Evolutionary conservation across 106 monocot genomes (phyloP).

Genomic region (Phalaenopsis aphrodite): DNA sequence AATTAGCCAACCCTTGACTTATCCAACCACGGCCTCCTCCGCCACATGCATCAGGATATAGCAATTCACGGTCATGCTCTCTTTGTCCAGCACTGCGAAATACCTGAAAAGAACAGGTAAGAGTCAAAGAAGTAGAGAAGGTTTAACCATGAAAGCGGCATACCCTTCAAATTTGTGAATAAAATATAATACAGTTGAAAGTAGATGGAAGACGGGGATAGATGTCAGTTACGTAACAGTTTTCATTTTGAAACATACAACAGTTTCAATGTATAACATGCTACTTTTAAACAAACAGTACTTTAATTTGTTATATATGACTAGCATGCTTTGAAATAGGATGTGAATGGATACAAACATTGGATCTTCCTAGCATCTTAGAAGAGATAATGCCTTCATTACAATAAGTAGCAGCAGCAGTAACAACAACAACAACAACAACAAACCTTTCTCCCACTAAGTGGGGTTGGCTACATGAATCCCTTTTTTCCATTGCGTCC

Average conservation of each 20-base stretch:
- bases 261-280: neutral
- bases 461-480: too few relatives aligned
- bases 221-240: neutral
- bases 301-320: neutral
- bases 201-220: neutral
- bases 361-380: neutral
- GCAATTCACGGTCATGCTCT: slow-evolving; percentile 83
- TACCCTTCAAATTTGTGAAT: neutral
- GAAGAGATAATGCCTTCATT: neutral
- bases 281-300: slow-evolving; percentile 1
- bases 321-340: neutral
- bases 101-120: slow-evolving; percentile 35
- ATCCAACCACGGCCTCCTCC: slow-evolving; percentile 96
- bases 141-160: neutral
- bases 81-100: slow-evolving; percentile 82
- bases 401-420: too few relatives aligned
- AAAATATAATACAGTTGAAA: neutral
- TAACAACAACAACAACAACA: too few relatives aligned
- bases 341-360: neutral
- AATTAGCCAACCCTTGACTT: slow-evolving; percentile 76
- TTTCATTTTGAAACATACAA: neutral
- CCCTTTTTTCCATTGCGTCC: too few relatives aligned
- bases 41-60: slow-evolving; percentile 98
- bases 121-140: neutral
- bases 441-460: too few relatives aligned